Conservation (phyloP, 768 basidiomycete species). For the Grammothele lineata region DNA sequence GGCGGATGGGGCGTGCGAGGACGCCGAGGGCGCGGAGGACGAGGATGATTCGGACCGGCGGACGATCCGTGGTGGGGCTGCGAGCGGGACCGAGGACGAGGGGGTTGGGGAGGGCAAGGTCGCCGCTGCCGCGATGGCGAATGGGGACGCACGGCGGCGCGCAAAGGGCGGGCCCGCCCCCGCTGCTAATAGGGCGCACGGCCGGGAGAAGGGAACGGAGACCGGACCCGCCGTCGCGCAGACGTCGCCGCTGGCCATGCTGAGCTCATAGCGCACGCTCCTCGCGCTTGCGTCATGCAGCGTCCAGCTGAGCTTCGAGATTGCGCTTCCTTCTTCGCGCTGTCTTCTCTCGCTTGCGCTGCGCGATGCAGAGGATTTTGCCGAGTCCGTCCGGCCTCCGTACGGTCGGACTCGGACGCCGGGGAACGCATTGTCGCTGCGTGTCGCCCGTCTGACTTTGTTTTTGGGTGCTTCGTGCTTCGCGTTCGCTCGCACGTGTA, state of each 20-base stretch:
- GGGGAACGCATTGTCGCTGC: too few relatives aligned
- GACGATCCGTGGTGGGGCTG: conserved; percentile 21
- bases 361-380: too few relatives aligned
- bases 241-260: conserved; percentile 9
- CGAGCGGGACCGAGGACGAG: conserved; percentile 14
- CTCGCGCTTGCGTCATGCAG: too few relatives aligned
- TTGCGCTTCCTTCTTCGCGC: too few relatives aligned
- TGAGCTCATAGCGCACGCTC: conserved; percentile 13
- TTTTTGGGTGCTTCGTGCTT: too few relatives aligned
- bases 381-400: too few relatives aligned
- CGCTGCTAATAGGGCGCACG: not conserved
- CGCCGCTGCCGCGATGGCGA: too few relatives aligned
- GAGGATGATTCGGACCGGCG: conserved; percentile 26
- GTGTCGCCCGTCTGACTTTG: too few relatives aligned
- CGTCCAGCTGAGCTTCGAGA: too few relatives aligned
- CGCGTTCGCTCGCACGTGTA: too few relatives aligned
- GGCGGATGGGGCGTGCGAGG: not conserved
- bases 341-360: too few relatives aligned
- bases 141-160: conserved; percentile 18
- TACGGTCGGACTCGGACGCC: too few relatives aligned
- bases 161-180: not conserved
- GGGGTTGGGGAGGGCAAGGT: conserved; percentile 19
- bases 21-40: conserved; percentile 1
- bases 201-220: conserved; percentile 18
- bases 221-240: conserved; percentile 8